These are phyloP conservation scores for Candida dajiaensis DNA, from an alignment of 805 yeast species.

Conservation along the genomic window DNA sequence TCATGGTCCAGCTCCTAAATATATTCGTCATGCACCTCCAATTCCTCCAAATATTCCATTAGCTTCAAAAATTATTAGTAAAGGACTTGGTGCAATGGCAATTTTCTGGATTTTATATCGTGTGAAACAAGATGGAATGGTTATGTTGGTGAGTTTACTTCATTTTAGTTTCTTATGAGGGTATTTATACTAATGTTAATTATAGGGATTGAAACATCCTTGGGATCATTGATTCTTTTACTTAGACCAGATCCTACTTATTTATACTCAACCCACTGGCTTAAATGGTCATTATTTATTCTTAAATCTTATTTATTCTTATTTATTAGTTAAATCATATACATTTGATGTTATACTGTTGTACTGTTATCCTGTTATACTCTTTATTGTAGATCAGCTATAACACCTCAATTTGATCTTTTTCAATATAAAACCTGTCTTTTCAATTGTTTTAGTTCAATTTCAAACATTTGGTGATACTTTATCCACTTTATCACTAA, in stretches of 20 bases:
- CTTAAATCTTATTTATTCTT: slow-evolving; percentile 2
- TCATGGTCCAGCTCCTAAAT: slow-evolving; percentile 19
- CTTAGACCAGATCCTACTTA: too few species aligned
- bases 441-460: background rate
- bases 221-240: slow-evolving; percentile 37
- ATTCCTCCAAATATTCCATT: slow-evolving; percentile 62
- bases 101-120: slow-evolving; percentile 87
- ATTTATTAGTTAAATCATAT: slow-evolving; percentile 1
- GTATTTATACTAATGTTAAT: background rate
- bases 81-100: slow-evolving; percentile 75
- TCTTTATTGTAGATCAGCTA: background rate
- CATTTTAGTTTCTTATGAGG: background rate
- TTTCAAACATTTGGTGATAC: background rate
- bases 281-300: slow-evolving; percentile 1
- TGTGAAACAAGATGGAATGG: slow-evolving; percentile 64
- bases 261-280: too few species aligned
- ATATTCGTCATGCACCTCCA: slow-evolving; percentile 49
- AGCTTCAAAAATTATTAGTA: slow-evolving; percentile 52
- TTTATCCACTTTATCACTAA: too few species aligned
- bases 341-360: background rate
- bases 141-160: slow-evolving; percentile 39
- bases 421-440: background rate
- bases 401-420: background rate
- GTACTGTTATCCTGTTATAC: background rate
- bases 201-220: slow-evolving; percentile 35